Evolutionary conservation across 2,329 filamentous ascomycete genomes (phyloP).

Genomic region (Myriosclerotinia curreyana): DNA sequence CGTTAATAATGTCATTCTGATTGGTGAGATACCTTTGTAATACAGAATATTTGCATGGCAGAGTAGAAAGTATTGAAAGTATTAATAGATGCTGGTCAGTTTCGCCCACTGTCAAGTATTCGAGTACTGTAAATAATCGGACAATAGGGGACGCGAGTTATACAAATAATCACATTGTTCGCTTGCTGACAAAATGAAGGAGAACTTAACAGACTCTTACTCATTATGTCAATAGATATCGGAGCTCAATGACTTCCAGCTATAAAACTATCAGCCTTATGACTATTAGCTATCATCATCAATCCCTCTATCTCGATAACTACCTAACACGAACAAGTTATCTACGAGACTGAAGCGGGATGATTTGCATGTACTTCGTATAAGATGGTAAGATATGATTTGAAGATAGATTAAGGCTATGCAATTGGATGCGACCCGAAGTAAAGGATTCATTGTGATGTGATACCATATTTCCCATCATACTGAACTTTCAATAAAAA

Average conservation of each 20-base stretch:
- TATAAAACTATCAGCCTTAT: neutral
- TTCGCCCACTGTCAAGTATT: neutral
- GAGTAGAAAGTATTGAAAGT: neutral
- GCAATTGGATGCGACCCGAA: too few species aligned
- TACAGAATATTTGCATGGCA: neutral
- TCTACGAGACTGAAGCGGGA: neutral
- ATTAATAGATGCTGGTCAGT: neutral
- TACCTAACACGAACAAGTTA: neutral
- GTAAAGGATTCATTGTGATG: too few species aligned
- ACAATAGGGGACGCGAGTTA: conserved; percentile 7
- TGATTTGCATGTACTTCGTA: conserved; percentile 3
- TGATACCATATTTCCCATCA: too few species aligned
- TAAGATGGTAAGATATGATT: neutral
- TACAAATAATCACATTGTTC: neutral
- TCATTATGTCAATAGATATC: too few species aligned
- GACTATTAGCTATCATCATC: neutral
- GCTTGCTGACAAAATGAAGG: neutral
- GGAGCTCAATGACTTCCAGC: too few species aligned
- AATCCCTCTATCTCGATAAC: neutral
- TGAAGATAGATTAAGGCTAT: neutral
- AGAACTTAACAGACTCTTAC: neutral
- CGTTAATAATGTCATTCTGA: neutral
- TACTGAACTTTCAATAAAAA: too few species aligned
- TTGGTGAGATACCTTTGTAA: neutral
- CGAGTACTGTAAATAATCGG: too few species aligned